These are phyloP conservation scores for Butyriboletus appendiculatus DNA, from an alignment of 1,284 basidiomycete genomes.

Conservation along the genomic window DNA sequence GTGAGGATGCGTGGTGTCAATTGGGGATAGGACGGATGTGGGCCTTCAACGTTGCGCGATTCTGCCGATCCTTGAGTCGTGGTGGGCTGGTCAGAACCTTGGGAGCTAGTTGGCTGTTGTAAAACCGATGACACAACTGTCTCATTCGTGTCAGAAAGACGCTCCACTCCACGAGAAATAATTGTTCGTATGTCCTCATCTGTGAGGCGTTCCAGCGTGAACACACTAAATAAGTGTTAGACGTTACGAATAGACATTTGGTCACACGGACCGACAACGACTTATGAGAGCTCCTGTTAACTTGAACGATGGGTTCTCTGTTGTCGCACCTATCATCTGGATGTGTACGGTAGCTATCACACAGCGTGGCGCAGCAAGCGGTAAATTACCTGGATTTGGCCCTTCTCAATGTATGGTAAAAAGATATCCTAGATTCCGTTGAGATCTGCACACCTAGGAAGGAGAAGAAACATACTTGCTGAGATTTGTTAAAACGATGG, in stretches of 20 bases:
- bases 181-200: slow-evolving; percentile 58
- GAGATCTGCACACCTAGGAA: background rate
- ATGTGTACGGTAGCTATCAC: slow-evolving; percentile 13
- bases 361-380: background rate
- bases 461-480: slow-evolving; percentile 55
- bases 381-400: slow-evolving; percentile 62
- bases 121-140: background rate
- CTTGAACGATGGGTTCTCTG: slow-evolving; percentile 92
- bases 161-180: slow-evolving; percentile 50
- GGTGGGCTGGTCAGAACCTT: slow-evolving; percentile 10
- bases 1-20: slow-evolving; percentile 49
- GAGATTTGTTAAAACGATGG: slow-evolving; percentile 84
- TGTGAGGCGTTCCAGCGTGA: slow-evolving; percentile 62
- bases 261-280: slow-evolving; percentile 66
- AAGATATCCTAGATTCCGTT: slow-evolving; percentile 62
- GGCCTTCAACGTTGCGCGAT: slow-evolving; percentile 5
- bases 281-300: slow-evolving; percentile 77
- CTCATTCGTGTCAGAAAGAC: slow-evolving; percentile 30
- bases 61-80: slow-evolving; percentile 22
- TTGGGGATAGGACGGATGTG: slow-evolving; percentile 42
- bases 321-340: slow-evolving; percentile 85
- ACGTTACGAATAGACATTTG: background rate
- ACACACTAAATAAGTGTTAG: slow-evolving; percentile 48
- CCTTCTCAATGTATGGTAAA: slow-evolving; percentile 79
- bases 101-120: slow-evolving; percentile 11